Conservation (phyloP, 2,329 filamentous ascomycete genomes). For the Corynespora cassiicola region DNA sequence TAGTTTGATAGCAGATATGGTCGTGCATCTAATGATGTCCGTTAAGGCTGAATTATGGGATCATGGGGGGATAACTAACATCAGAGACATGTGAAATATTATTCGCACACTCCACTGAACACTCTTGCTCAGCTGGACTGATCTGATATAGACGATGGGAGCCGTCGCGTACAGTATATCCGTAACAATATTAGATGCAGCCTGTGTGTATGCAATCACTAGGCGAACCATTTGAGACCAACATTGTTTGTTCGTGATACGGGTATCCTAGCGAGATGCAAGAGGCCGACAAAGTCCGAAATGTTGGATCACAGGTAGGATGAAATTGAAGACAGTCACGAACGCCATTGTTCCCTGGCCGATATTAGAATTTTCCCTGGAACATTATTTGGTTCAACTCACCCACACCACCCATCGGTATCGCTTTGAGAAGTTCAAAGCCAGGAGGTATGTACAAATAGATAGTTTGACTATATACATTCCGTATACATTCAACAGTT, state of each 20-base stretch:
- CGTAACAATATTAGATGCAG: conserved; percentile 6
- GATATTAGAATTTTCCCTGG: too few relatives aligned
- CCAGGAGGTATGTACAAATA: conserved; percentile 20
- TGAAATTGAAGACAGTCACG: conserved; percentile 13
- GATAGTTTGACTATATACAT: conserved; percentile 21
- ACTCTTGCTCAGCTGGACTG: conserved; percentile 1
- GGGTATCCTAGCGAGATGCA: conserved; percentile 10
- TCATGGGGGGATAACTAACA: conserved; percentile 1
- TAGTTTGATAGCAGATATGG: conserved; percentile 3
- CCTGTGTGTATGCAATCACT: conserved; percentile 1
- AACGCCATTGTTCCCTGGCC: conserved; percentile 13
- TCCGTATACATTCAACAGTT: conserved; percentile 16
- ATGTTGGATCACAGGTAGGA: conserved; percentile 7
- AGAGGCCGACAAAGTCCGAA: conserved; percentile 11
- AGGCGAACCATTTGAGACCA: conserved; percentile 1
- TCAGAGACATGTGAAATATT: conserved; percentile 1
- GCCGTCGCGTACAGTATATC: conserved; percentile 5
- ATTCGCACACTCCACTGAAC: conserved; percentile 1
- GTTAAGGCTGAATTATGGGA: neutral
- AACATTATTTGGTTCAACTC: too few relatives aligned
- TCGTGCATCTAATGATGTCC: conserved; percentile 6
- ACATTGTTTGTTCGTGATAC: too few relatives aligned
- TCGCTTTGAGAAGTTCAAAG: conserved; percentile 15
- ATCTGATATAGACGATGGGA: conserved; percentile 4
- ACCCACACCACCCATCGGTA: too few relatives aligned